Evolutionary conservation across 2,329 filamentous ascomycete genomes (phyloP), one percentile per base, ranked within the genome.

Genomic region (Hypocreales sp.): DNA sequence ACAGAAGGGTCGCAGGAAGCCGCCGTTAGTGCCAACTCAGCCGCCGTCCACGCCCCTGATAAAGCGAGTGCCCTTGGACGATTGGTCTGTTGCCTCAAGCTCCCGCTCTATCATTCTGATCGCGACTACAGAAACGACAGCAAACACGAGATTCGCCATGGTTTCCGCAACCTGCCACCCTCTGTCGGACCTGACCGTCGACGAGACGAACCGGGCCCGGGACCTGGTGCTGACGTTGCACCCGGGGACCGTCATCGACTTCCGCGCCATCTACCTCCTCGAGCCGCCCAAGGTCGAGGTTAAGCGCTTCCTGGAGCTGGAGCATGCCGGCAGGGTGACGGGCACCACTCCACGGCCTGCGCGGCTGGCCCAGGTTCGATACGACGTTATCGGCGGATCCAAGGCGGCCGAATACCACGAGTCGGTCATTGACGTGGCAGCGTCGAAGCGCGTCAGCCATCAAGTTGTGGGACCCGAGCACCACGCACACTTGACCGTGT

Each of bases 211-310:
- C 26, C 34, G 45, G 25, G 53, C 56, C 1, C 49, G 51, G 3
- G 40, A 48, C 21, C 33, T 46, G 3, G 47, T 58, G 5, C 34
- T 47, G 10, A 29, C 30, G 4, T 31, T 42, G 7, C 41, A 52
- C 16, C 36, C 45, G 2, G 44, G 40, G 3, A 32, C 45, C 1
- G 34, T 44, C 1, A 33, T 54, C 5, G 49, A 56, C 30, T 72
- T 70, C 37, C 55, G 64, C 8, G 54, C 59, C 18, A 60, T 66
- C 28, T 64, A 58, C 2, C 47, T 70, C 3, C 45, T 46, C 8
- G 64, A 71, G 36, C 65, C 65, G 0, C 47, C 51, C 0, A 72
- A 71, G 40, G 37, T 41, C 4, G 49, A 58, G 8, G 51, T 69
- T 36, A 34, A 60, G 1, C 36, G 31, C 0, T 70, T 58, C 25